Percentiles rank a stretch among this genome's conserved stretches.
Evolutionary conservation across 345 rosid species (phyloP).

Genomic region (Eucalyptus regnans): DNA sequence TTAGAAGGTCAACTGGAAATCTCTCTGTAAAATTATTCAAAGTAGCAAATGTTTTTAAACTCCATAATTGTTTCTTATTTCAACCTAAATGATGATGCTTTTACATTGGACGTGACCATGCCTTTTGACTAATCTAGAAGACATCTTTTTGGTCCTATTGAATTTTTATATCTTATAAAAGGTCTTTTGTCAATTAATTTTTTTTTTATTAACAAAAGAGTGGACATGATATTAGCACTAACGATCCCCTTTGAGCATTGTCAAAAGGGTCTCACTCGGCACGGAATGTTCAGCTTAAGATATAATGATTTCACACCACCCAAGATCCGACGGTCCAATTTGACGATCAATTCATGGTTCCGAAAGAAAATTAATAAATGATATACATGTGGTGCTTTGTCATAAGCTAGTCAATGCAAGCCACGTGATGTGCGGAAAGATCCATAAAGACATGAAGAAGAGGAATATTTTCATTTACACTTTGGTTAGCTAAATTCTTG

Average conservation of each 20-base stretch:
- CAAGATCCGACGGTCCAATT: not conserved
- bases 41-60: not conserved
- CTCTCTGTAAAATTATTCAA: not conserved
- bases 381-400: not conserved
- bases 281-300: not conserved
- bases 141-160: not conserved
- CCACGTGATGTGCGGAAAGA: not conserved
- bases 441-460: not conserved
- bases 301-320: not conserved
- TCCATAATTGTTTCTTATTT: not conserved
- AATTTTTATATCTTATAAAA: not conserved
- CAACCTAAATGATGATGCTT: not conserved
- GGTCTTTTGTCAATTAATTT: not conserved
- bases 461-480: not conserved
- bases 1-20: not conserved
- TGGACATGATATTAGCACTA: not conserved
- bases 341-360: not conserved
- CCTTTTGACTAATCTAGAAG: not conserved
- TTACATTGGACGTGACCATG: not conserved
- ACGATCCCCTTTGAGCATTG: not conserved
- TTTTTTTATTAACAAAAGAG: not conserved
- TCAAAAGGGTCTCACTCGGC: not conserved
- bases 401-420: not conserved
- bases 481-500: not conserved
- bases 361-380: not conserved